phyloP scores from a whole-genome alignment of 2,329 filamentous ascomycete species.

The Alternaria novae-zelandiae region DNA sequence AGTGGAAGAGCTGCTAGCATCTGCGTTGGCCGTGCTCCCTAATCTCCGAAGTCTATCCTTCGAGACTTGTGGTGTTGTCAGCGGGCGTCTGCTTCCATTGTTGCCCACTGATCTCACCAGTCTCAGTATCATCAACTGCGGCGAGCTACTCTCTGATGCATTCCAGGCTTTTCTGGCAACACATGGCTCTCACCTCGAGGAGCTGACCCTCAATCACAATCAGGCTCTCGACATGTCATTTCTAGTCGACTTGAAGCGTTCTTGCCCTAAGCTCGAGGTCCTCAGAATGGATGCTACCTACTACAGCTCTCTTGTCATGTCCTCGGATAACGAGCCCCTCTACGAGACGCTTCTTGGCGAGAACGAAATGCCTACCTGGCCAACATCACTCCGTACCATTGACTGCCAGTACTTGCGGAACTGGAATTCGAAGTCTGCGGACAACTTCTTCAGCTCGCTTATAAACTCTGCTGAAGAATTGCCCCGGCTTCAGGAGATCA shows the following conservation, averaged over 20 bases:
- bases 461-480: slow-evolving; percentile 73
- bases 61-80: slow-evolving; percentile 75
- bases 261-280: slow-evolving; percentile 73
- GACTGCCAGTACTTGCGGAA: slow-evolving; percentile 80
- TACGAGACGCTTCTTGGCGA: slow-evolving; percentile 71
- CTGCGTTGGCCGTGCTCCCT: slow-evolving; percentile 65
- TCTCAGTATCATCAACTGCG: slow-evolving; percentile 80
- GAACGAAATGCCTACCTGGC: slow-evolving; percentile 78
- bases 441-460: slow-evolving; percentile 80
- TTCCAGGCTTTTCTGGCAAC: slow-evolving; percentile 69
- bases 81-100: slow-evolving; percentile 69
- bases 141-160: slow-evolving; percentile 71
- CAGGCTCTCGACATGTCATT: slow-evolving; percentile 79
- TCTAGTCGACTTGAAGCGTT: slow-evolving; percentile 66
- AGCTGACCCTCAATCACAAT: slow-evolving; percentile 78
- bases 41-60: slow-evolving; percentile 72
- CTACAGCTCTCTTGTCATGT: slow-evolving; percentile 71
- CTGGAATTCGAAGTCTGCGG: slow-evolving; percentile 72
- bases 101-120: slow-evolving; percentile 71
- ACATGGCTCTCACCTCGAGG: slow-evolving; percentile 71
- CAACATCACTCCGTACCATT: slow-evolving; percentile 70
- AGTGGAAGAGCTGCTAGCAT: slow-evolving; percentile 53
- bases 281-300: slow-evolving; percentile 81
- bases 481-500: slow-evolving; percentile 70
- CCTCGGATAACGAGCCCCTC: slow-evolving; percentile 74